Evolutionary conservation across 1,284 basidiomycete genomes (phyloP).

Genomic region (Testicularia cyperi): DNA sequence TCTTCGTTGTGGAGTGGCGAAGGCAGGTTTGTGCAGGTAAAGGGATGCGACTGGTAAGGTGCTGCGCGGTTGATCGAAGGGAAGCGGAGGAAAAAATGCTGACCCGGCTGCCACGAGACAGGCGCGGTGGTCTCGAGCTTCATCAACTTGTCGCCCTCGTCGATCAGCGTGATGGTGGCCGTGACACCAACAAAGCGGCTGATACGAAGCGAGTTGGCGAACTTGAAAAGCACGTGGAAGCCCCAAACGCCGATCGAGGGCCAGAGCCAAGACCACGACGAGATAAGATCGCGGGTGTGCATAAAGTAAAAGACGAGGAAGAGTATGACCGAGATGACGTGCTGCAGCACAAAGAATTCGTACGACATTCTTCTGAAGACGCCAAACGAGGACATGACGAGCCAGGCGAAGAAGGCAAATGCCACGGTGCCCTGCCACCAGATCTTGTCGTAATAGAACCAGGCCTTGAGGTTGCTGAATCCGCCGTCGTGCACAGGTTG

Average conservation of each 20-base stretch:
- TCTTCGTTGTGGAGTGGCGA: conserved; percentile 9
- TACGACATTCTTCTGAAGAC: conserved; percentile 46
- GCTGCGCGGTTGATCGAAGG: conserved; percentile 24
- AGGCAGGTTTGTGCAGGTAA: conserved; percentile 49
- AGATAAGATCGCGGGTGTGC: conserved; percentile 36
- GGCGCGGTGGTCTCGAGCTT: conserved; percentile 33
- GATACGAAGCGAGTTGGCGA: conserved; percentile 21
- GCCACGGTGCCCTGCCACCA: conserved; percentile 50
- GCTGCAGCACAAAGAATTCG: conserved; percentile 55
- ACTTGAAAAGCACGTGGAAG: conserved; percentile 37
- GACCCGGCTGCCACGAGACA: conserved; percentile 43
- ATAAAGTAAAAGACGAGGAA: conserved; percentile 49
- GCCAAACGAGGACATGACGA: conserved; percentile 36
- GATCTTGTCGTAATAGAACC: conserved; percentile 33
- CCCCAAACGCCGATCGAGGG: conserved; percentile 29
- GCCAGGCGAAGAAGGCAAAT: conserved; percentile 28
- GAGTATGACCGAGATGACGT: conserved; percentile 37
- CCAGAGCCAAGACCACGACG: conserved; percentile 37
- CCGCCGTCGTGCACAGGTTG: conserved; percentile 47
- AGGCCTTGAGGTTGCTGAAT: conserved; percentile 21
- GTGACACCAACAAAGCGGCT: conserved; percentile 17
- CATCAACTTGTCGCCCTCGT: conserved; percentile 22
- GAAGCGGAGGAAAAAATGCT: conserved; percentile 54
- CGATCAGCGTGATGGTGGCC: conserved; percentile 13
- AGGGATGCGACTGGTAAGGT: conserved; percentile 46